phyloP scores from a whole-genome alignment of 2,329 filamentous ascomycete species.

The Paecilomyces niveus region DNA sequence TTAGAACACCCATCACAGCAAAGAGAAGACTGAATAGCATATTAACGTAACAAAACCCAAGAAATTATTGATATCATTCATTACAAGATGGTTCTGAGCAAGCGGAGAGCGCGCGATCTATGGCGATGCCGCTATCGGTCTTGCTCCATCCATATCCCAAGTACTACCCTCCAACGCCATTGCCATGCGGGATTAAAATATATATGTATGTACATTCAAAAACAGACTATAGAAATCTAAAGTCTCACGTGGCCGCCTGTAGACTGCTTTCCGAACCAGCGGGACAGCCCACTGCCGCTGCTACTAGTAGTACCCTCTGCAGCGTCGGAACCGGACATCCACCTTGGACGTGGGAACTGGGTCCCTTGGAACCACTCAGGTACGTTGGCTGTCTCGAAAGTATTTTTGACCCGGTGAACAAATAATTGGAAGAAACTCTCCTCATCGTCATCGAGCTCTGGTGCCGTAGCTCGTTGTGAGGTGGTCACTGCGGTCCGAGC shows the following conservation, averaged over 20 bases:
- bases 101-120: not conserved
- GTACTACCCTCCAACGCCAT: not conserved
- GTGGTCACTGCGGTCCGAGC: slow-evolving; percentile 25
- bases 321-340: slow-evolving; percentile 61
- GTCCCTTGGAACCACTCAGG: slow-evolving; percentile 77
- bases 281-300: slow-evolving; percentile 23
- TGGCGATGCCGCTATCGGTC: not conserved
- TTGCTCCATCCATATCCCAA: not conserved
- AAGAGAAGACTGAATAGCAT: not conserved
- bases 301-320: slow-evolving; percentile 13
- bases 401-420: slow-evolving; percentile 82
- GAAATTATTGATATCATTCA: not conserved
- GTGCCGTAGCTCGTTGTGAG: slow-evolving; percentile 23
- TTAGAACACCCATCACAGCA: not conserved
- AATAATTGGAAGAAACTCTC: slow-evolving; percentile 80
- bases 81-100: not conserved
- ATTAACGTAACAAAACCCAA: not conserved
- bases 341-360: slow-evolving; percentile 68
- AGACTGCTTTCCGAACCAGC: slow-evolving; percentile 35
- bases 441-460: slow-evolving; percentile 57
- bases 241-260: slow-evolving; percentile 33
- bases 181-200: not conserved
- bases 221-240: slow-evolving; percentile 10
- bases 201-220: slow-evolving; percentile 5
- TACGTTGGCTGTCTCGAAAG: slow-evolving; percentile 72